Conservation (phyloP, 2,329 filamentous ascomycete genomes). For the Arthrobotrys pseudoclavata region DNA sequence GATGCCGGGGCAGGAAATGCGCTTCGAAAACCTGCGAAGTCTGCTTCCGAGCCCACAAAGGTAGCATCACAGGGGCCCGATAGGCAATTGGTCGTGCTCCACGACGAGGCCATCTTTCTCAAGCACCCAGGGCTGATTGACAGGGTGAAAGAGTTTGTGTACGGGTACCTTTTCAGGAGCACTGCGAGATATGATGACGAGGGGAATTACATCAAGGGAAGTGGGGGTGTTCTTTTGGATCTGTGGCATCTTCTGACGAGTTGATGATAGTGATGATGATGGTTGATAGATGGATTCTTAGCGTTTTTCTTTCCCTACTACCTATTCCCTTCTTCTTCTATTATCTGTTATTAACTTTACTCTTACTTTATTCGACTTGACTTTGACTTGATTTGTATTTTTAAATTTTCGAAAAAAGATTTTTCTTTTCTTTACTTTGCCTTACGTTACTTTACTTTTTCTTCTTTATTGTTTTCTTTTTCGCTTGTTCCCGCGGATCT, state of each 20-base stretch:
- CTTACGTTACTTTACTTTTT: conserved; percentile 10
- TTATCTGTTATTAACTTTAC: not conserved
- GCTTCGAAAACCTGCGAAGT: conserved; percentile 22
- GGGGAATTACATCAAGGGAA: conserved; percentile 55
- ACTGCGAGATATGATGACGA: conserved; percentile 53
- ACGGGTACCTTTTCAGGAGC: conserved; percentile 55
- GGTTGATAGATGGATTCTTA: not conserved
- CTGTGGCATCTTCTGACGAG: conserved; percentile 49
- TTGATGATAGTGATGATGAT: not conserved
- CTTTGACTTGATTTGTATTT: not conserved
- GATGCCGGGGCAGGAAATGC: conserved; percentile 9
- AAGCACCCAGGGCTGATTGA: conserved; percentile 52
- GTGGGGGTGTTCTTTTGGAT: conserved; percentile 46
- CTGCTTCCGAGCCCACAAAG: conserved; percentile 29
- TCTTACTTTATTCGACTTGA: not conserved
- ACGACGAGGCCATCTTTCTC: conserved; percentile 56
- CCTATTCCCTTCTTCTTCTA: not conserved
- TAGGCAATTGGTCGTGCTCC: conserved; percentile 49
- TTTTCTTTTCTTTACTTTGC: not conserved
- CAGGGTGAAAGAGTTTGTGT: conserved; percentile 41
- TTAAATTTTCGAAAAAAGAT: not conserved
- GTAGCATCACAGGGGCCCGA: conserved; percentile 22
- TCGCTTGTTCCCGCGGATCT: conserved; percentile 13
- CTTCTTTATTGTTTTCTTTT: conserved; percentile 15
- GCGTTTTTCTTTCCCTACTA: conserved; percentile 3